Percentiles rank a stretch among this genome's conserved stretches.
Evolutionary conservation across 305 asterid species (phyloP).

Genomic region (Plantago lanceolata): DNA sequence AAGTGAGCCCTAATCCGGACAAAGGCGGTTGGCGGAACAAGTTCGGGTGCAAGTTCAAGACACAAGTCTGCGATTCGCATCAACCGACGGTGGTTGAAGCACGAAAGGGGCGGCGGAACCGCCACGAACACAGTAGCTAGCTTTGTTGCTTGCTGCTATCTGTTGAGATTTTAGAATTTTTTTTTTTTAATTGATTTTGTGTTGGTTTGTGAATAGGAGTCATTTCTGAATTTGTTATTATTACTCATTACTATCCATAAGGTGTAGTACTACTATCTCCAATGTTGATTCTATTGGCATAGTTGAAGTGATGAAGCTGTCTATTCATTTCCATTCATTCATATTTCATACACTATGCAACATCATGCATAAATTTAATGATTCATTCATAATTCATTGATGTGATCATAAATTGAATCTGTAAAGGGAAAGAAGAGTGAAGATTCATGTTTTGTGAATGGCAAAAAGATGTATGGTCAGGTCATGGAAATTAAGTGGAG

Average conservation of each 20-base stretch:
- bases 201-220: conserved; percentile 35
- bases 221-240: conserved; percentile 21
- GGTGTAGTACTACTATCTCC: neutral
- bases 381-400: neutral
- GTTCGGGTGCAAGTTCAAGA: conserved; percentile 87
- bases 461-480: conserved; percentile 8
- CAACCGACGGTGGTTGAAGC: conserved; percentile 59
- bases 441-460: neutral
- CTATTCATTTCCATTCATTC: neutral
- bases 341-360: neutral
- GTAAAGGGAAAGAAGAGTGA: neutral
- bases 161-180: conserved; percentile 3
- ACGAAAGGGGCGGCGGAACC: conserved; percentile 50
- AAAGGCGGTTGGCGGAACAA: conserved; percentile 58
- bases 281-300: neutral
- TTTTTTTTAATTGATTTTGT: neutral
- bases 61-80: conserved; percentile 93
- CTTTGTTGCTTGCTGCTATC: no score
- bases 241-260: neutral
- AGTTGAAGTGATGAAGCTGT: neutral
- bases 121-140: conserved; percentile 27
- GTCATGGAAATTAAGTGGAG: conserved; percentile 2
- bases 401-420: no score
- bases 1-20: conserved; percentile 30
- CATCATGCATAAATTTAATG: neutral